Evolutionary conservation across 2,329 filamentous ascomycete species (phyloP).

Genomic region (Monosporascus sp.): DNA sequence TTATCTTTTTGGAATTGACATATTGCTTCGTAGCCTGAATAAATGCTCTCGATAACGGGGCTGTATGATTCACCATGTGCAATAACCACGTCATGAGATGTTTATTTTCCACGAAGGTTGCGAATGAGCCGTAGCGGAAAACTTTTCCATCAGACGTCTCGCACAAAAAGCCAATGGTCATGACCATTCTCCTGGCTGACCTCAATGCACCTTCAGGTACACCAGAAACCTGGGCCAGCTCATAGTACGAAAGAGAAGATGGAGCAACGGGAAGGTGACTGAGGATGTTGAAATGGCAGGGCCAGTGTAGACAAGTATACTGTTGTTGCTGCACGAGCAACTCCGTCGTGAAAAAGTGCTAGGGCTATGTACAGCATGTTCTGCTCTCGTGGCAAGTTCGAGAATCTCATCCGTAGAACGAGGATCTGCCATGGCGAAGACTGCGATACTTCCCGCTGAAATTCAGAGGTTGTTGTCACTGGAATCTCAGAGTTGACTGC

Average conservation of each 20-base stretch:
- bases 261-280: background rate
- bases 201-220: background rate
- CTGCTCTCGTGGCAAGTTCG: background rate
- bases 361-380: constrained; percentile 1
- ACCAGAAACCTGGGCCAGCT: background rate
- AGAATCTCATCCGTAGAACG: background rate
- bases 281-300: background rate
- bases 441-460: too few species aligned
- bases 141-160: constrained; percentile 25
- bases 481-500: too few species aligned
- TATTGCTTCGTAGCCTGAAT: constrained; percentile 22
- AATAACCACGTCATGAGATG: constrained; percentile 24
- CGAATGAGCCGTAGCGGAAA: constrained; percentile 29
- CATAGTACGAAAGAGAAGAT: background rate
- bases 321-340: constrained; percentile 1
- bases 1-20: constrained; percentile 16
- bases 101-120: constrained; percentile 18
- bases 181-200: constrained; percentile 24
- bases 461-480: too few species aligned
- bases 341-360: constrained; percentile 3
- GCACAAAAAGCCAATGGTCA: constrained; percentile 28
- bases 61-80: constrained; percentile 23
- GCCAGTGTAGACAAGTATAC: background rate
- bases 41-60: constrained; percentile 17
- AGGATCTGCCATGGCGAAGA: too few species aligned